phyloP scores from a whole-genome alignment of 2,329 filamentous ascomycete species.

The Phyllachora maydis region DNA sequence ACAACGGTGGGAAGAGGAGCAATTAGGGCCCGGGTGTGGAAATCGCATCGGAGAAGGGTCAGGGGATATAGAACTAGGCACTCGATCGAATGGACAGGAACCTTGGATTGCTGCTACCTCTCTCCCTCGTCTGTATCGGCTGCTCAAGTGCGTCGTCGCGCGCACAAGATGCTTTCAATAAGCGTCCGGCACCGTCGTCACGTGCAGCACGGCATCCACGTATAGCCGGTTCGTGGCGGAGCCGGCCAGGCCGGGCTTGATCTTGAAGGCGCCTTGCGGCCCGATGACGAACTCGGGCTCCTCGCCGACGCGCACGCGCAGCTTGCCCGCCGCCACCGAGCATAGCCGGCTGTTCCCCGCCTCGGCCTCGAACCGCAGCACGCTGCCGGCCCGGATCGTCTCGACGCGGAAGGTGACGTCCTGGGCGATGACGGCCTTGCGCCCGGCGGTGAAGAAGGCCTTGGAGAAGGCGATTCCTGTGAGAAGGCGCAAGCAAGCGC shows the following conservation, averaged over 20 bases:
- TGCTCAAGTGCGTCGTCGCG: no score
- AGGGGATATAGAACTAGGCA: no score
- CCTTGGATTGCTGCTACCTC: no score
- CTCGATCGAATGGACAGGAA: no score
- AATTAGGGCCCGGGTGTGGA: no score
- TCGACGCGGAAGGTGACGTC: conserved; percentile 10
- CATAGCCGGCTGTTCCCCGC: conserved; percentile 7
- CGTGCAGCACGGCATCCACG: conserved; percentile 8
- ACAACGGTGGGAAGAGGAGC: no score
- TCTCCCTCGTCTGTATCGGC: no score
- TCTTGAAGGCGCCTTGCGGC: conserved; percentile 9
- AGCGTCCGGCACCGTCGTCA: no score
- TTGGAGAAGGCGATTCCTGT: conserved; percentile 13
- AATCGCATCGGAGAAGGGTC: no score
- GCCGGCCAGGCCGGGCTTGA: conserved; percentile 6
- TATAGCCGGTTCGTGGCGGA: conserved; percentile 8
- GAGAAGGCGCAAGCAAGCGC: not conserved
- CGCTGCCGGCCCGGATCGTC: conserved; percentile 7
- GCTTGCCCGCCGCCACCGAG: conserved; percentile 11
- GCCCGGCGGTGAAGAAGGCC: conserved; percentile 9
- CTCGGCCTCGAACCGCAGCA: conserved; percentile 5
- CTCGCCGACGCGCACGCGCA: conserved; percentile 7
- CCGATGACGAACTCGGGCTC: conserved; percentile 9
- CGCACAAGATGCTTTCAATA: no score
- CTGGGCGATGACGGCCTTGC: conserved; percentile 7